Evolutionary conservation across 2,329 filamentous ascomycete species (phyloP), one percentile per base, ranked within the genome.

Genomic region (Venturia aucupariae): DNA sequence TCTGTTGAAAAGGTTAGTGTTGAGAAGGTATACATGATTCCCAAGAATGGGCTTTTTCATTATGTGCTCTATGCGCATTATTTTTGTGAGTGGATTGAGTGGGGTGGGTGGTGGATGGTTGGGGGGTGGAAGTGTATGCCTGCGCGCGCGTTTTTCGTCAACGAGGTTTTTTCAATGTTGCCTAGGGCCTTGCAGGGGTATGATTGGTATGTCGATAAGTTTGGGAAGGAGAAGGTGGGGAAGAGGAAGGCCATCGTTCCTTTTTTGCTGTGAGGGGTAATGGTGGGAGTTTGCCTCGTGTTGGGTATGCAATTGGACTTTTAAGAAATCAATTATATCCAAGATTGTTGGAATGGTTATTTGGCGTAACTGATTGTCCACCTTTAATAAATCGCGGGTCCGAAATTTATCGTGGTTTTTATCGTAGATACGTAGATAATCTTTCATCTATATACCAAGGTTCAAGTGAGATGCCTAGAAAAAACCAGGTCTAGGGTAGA

Each of bases 41-140:
- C 94, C 0, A 80, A 90, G 71, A 88, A 88, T 61, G 92, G 92
- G 0, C 77, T 96, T 61, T 99, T 97, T 77, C 81, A 83, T 68
- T 88, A 86, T 71, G 84, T 96, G 72, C 81, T 97, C 66, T 96
- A 88, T 75, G 92, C 94, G 68, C 94, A 99, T 75, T 99, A 97
- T 75, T 81, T 96, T n/a, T 89, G 88, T 72, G 94, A 99, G 78
- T 99, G 94, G 94, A 74, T 96, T 63, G 94, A 99, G 80, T 99
- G 94, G 94, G 75, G 83, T 3, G 94, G 94, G 0, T 99, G 92
- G 75, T 92, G 88, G 80, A 83, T 96, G 74, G 83, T 89, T 69
- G 83, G 87, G 0, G 82, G 83, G 0, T 83, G 80, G 77, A 76
- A 78, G 4, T 90, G 87, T 72, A 78, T 85, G 60, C 93, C 94